Evolutionary conservation across 129 eudicot species (phyloP).

Genomic region (Dittrichia graveolens): DNA sequence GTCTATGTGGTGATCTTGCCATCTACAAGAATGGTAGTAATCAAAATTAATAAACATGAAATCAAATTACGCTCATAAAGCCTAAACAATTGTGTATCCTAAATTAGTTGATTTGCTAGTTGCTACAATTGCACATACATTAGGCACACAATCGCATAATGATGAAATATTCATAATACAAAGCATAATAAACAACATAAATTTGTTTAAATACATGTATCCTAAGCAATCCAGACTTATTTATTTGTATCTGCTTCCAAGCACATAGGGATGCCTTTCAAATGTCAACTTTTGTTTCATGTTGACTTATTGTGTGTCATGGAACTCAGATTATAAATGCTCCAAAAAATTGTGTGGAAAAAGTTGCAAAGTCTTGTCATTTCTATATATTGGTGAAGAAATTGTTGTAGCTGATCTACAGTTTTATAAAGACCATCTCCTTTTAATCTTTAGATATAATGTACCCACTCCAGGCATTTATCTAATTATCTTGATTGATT

Average conservation of each 20-base stretch:
- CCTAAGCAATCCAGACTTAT: not conserved
- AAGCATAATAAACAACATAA: too few relatives aligned
- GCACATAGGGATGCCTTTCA: not conserved
- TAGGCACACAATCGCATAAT: too few relatives aligned
- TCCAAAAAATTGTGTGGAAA: not conserved
- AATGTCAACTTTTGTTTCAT: slow-evolving; percentile 4
- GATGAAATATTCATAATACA: too few relatives aligned
- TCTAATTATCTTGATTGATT: not conserved
- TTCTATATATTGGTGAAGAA: not conserved
- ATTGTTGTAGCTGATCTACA: slow-evolving; percentile 18
- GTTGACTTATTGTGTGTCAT: slow-evolving; percentile 8
- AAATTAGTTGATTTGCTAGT: too few relatives aligned
- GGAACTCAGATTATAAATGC: not conserved
- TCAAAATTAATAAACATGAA: too few relatives aligned
- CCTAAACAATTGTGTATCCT: too few relatives aligned
- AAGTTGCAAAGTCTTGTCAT: not conserved
- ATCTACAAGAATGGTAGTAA: too few relatives aligned
- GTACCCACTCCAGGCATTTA: not conserved
- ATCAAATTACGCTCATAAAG: too few relatives aligned
- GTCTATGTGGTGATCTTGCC: too few relatives aligned
- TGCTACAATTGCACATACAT: too few relatives aligned
- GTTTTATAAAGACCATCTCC: not conserved
- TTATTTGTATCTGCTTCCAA: not conserved
- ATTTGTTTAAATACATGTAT: too few relatives aligned
- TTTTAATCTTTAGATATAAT: slow-evolving; percentile 12